A percentile compares a stretch with the other conserved stretches of the same genome.
Evolutionary conservation across 2,329 filamentous ascomycete species (phyloP).

Genomic region (Boeremia exigua): DNA sequence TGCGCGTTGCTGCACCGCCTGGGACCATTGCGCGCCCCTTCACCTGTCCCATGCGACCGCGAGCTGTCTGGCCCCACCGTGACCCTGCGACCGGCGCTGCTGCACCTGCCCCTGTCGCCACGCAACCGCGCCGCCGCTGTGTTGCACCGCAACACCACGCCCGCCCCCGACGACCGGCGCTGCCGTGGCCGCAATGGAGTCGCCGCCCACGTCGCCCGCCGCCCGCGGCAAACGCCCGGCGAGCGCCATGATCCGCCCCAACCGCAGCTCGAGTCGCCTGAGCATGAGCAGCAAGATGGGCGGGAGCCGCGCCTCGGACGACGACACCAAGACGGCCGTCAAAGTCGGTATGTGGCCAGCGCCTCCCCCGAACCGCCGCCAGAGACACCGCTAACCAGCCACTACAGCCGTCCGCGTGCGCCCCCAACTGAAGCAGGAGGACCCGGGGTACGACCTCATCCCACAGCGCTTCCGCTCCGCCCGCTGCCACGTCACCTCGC

Average conservation of each 20-base stretch:
- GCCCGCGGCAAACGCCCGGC: slow-evolving; percentile 67
- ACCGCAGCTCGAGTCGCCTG: slow-evolving; percentile 82
- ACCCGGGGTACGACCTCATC: slow-evolving; percentile 93
- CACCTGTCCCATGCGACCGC: slow-evolving; percentile 7
- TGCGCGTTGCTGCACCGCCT: slow-evolving; percentile 4
- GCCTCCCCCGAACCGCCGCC: slow-evolving; percentile 11
- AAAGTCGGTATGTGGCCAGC: slow-evolving; percentile 81
- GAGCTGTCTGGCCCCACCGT: not conserved
- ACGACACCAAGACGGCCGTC: slow-evolving; percentile 88
- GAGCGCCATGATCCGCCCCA: slow-evolving; percentile 79
- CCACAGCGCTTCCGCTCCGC: slow-evolving; percentile 93
- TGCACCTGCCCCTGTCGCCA: slow-evolving; percentile 7
- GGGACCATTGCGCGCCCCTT: slow-evolving; percentile 8
- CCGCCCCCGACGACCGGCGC: slow-evolving; percentile 22
- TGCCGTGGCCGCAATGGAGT: slow-evolving; percentile 44
- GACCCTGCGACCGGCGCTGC: not conserved
- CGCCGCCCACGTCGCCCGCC: slow-evolving; percentile 48
- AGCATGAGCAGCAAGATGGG: slow-evolving; percentile 80
- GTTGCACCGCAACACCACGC: slow-evolving; percentile 21
- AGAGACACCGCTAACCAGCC: slow-evolving; percentile 30
- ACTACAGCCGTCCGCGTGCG: slow-evolving; percentile 85
- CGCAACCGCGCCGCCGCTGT: slow-evolving; percentile 9
- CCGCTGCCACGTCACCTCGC: slow-evolving; percentile 87
- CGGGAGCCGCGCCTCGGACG: slow-evolving; percentile 84
- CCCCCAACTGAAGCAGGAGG: slow-evolving; percentile 79